phyloP scores from a whole-genome alignment of 2,329 filamentous ascomycete species.

The Pestalotiopsis sp. region DNA sequence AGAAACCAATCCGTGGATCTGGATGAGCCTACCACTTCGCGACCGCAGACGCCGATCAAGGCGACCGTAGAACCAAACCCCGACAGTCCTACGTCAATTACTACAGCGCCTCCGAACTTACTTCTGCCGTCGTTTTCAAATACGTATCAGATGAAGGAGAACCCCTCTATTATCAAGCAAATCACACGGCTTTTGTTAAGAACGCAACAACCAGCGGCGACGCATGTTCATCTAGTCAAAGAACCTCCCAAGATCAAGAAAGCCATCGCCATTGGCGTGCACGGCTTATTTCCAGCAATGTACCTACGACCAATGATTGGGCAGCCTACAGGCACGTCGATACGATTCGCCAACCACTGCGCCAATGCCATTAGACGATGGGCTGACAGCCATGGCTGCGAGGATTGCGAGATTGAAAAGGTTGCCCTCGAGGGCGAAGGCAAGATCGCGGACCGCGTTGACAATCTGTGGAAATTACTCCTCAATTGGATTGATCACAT shows the following conservation, averaged over 20 bases:
- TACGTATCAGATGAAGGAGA: slow-evolving; percentile 69
- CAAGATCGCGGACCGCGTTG: slow-evolving; percentile 84
- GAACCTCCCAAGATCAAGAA: slow-evolving; percentile 76
- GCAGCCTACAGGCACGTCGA: slow-evolving; percentile 92
- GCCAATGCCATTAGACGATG: slow-evolving; percentile 84
- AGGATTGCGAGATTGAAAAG: slow-evolving; percentile 84
- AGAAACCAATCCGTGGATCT: slow-evolving; percentile 53
- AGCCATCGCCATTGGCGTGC: slow-evolving; percentile 86
- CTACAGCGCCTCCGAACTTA: slow-evolving; percentile 57
- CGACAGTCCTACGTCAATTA: slow-evolving; percentile 36
- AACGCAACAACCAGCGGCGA: slow-evolving; percentile 58
- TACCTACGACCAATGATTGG: slow-evolving; percentile 89
- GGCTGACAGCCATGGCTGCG: slow-evolving; percentile 73
- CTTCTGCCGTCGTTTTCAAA: slow-evolving; percentile 70
- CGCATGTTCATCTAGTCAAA: slow-evolving; percentile 73
- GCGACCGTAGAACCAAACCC: slow-evolving; percentile 32
- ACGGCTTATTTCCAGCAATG: slow-evolving; percentile 89
- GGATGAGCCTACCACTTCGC: slow-evolving; percentile 39
- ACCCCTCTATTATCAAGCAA: slow-evolving; percentile 72
- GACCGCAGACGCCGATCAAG: slow-evolving; percentile 37
- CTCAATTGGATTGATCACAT: slow-evolving; percentile 95
- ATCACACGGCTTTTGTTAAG: slow-evolving; percentile 61
- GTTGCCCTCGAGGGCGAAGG: slow-evolving; percentile 95
- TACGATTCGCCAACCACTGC: slow-evolving; percentile 87
- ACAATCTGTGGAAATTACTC: slow-evolving; percentile 91